phyloP scores from a whole-genome alignment of 164 flowering plant genomes.

The Cinnamomum chago region DNA sequence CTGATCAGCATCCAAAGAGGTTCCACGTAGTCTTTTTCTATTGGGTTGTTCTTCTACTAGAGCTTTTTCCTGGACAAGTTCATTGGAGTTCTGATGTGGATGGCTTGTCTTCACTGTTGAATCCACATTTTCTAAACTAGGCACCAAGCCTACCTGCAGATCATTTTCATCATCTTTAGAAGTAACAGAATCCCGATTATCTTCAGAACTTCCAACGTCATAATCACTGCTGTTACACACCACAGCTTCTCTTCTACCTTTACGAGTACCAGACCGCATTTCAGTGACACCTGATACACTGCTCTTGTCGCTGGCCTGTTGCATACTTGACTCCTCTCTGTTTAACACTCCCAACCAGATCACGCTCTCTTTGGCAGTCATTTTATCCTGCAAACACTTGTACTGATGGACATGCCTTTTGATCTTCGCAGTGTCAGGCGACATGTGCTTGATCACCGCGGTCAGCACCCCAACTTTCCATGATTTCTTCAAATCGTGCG shows the following conservation, averaged over 20 bases:
- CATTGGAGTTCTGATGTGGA: constrained; percentile 3
- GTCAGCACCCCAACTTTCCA: constrained; percentile 56
- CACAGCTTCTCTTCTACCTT: constrained; percentile 35
- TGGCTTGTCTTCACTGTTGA: not conserved
- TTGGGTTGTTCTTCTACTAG: constrained; percentile 23
- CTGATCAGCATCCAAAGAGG: constrained; percentile 20
- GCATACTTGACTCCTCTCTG: constrained; percentile 51
- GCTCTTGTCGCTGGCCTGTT: constrained; percentile 54
- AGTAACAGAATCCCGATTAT: constrained; percentile 46
- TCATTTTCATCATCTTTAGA: constrained; percentile 52
- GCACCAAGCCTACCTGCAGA: constrained; percentile 27
- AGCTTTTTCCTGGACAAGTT: constrained; percentile 26
- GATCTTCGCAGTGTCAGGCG: constrained; percentile 79
- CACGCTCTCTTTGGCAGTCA: constrained; percentile 81
- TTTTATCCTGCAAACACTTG: constrained; percentile 80
- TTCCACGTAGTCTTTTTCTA: constrained; percentile 32
- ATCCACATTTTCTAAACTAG: constrained; percentile 7
- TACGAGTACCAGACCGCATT: constrained; percentile 26
- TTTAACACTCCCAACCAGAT: constrained; percentile 75
- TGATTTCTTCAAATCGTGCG: constrained; percentile 46
- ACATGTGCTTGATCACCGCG: constrained; percentile 87
- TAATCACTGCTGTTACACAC: constrained; percentile 58
- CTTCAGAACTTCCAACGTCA: constrained; percentile 58
- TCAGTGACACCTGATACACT: constrained; percentile 53
- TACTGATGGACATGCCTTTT: constrained; percentile 67